Evolutionary conservation across 192 early-diverging fungal genomes (phyloP).

Genomic region (Radiomyces spectabilis): DNA sequence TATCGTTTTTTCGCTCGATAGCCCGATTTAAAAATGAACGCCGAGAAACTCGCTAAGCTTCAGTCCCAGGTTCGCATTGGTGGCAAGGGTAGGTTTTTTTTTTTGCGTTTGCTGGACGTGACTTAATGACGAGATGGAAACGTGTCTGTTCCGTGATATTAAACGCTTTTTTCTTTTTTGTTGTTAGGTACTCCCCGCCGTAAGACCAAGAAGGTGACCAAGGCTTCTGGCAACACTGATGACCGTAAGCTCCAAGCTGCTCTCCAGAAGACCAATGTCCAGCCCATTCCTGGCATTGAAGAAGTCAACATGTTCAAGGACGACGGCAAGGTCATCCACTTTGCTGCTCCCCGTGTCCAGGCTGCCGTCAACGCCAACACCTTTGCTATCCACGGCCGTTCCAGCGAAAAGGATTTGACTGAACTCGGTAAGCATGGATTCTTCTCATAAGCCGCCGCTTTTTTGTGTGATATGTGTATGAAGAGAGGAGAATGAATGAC

Average conservation of each 20-base stretch:
- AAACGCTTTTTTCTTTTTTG: background rate
- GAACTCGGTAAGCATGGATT: conserved; percentile 47
- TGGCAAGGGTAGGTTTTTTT: conserved; percentile 45
- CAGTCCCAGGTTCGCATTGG: conserved; percentile 86
- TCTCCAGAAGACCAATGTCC: conserved; percentile 88
- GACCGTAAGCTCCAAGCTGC: conserved; percentile 91
- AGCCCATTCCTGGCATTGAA: conserved; percentile 81
- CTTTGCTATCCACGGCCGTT: conserved; percentile 85
- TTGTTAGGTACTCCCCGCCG: conserved; percentile 88
- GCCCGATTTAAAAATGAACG: conserved; percentile 58
- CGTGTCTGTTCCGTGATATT: too few species aligned
- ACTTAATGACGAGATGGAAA: too few species aligned
- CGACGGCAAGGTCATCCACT: conserved; percentile 90
- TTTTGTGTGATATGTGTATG: background rate
- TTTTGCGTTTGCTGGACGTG: too few species aligned
- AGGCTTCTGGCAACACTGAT: conserved; percentile 58
- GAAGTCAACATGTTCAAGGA: conserved; percentile 99
- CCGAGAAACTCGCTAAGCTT: conserved; percentile 93
- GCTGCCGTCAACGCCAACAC: conserved; percentile 86
- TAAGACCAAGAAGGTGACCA: conserved; percentile 72
- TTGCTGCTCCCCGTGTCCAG: conserved; percentile 78
- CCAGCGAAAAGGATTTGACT: conserved; percentile 76
- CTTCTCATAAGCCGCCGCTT: background rate
- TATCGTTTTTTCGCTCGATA: too few species aligned
- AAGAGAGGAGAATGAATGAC: conserved; percentile 25